These are phyloP conservation scores for Uromyces viciae-fabae DNA, from an alignment of 1,284 basidiomycete genomes.

Conservation along the genomic window DNA sequence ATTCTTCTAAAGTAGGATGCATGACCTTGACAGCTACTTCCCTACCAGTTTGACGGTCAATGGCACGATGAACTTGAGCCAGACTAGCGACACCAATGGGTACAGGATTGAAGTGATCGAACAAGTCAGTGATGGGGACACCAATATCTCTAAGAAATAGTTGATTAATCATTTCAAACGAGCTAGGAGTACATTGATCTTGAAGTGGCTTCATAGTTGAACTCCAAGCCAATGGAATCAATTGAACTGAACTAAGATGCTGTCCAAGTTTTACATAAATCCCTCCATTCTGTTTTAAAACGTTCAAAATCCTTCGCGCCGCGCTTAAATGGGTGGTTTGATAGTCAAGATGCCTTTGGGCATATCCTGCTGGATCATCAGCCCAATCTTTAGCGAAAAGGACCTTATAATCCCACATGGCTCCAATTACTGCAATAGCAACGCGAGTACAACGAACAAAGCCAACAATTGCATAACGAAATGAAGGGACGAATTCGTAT, in stretches of 20 bases:
- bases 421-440: constrained; percentile 57
- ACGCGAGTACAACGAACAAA: constrained; percentile 66
- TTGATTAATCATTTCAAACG: constrained; percentile 65
- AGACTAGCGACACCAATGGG: constrained; percentile 90
- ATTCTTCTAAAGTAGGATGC: constrained; percentile 90
- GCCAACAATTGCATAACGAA: constrained; percentile 58
- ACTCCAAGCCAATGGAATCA: constrained; percentile 73
- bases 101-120: constrained; percentile 71
- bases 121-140: constrained; percentile 63
- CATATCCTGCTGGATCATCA: constrained; percentile 43
- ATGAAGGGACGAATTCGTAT: constrained; percentile 57
- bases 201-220: constrained; percentile 69
- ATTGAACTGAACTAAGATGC: constrained; percentile 63
- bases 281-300: constrained; percentile 82
- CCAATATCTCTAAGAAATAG: constrained; percentile 74
- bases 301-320: constrained; percentile 67
- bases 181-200: constrained; percentile 67
- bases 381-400: constrained; percentile 62
- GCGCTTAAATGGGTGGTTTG: constrained; percentile 67
- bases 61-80: constrained; percentile 88
- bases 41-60: constrained; percentile 67
- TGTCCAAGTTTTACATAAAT: constrained; percentile 78
- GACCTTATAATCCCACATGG: constrained; percentile 77
- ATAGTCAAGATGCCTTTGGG: constrained; percentile 60
- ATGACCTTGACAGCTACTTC: constrained; percentile 94